Base-by-base conservation (phyloP, 345 rosid species). In the Excoecaria cochinchinensis region DNA sequence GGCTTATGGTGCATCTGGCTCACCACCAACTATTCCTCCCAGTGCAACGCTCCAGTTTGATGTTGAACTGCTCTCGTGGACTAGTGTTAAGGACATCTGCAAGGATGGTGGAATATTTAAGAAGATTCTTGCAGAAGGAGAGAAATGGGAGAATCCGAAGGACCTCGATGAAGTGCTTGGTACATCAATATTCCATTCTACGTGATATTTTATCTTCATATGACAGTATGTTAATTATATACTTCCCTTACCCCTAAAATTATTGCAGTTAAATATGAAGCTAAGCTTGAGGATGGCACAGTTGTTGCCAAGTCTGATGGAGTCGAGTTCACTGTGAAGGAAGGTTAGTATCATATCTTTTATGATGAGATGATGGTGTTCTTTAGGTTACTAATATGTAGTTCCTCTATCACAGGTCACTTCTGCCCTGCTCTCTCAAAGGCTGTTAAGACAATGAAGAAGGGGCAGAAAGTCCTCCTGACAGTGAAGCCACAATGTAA, bases 401-500 rank as follows among this genome's bases (percentile, higher is more conserved):
- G 44, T 70, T 70, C 17, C 31, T 64, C 7, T n/a, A 15, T 66
- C 44, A 52, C 46, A 95, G 98, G 97, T 73, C 79, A 87, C 76
- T 92, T 96, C 80, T 95, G 97, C 67, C 98, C 94, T 40, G 98
- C 98, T 2, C 62, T 95, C 76, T 61, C 92, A 0, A 89, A 69
- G 75, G 96, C 98, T 61, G 92, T 93, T 60, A 91, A 93, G 85
- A 91, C 98, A 59, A 93, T 95, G 99, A 95, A 95, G 75, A 91
- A 86, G 76, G 92, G 87, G 4, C 98, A 95, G 68, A 95, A 86
- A 50, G 97, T 86, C 1, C 84, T 91, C 24, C 82, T 93, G 8
- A 84, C 97, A 5, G 98, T 93, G 78, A 95, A 90, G 77, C 91
- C 96, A 66, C 90, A 87, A 81, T 89, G 96, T 91, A 67, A 78